A percentile compares a stretch with the other conserved stretches of the same genome.
These are phyloP conservation scores for Colletotrichum phormii DNA, from an alignment of 2,329 filamentous ascomycete genomes.

Conservation along the genomic window DNA sequence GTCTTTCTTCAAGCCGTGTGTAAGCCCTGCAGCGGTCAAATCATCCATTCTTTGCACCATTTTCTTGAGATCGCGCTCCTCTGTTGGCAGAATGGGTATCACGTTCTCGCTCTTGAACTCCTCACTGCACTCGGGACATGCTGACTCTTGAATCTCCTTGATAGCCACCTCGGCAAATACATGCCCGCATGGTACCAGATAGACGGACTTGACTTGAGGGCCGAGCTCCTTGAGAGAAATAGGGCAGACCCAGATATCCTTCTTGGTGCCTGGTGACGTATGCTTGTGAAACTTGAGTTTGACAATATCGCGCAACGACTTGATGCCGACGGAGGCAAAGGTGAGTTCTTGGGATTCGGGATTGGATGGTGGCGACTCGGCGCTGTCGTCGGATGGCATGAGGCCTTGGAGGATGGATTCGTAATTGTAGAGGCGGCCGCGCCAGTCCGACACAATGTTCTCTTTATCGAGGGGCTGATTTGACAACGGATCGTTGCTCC, in stretches of 20 bases:
- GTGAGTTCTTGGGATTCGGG: conserved; percentile 45
- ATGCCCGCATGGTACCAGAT: conserved; percentile 94
- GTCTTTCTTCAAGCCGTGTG: conserved; percentile 90
- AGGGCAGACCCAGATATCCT: conserved; percentile 82
- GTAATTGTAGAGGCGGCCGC: conserved; percentile 93
- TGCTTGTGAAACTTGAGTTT: conserved; percentile 79
- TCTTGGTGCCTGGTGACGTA: conserved; percentile 50
- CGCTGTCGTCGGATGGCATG: conserved; percentile 55
- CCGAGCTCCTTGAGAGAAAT: conserved; percentile 90
- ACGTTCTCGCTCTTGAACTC: conserved; percentile 79
- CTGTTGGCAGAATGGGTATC: conserved; percentile 82
- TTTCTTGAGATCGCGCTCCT: conserved; percentile 76
- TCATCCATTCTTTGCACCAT: conserved; percentile 74
- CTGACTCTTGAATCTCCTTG: conserved; percentile 76
- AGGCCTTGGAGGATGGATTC: conserved; percentile 80
- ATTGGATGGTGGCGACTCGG: conserved; percentile 40
- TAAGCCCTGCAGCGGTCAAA: conserved; percentile 78
- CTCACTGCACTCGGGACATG: conserved; percentile 80
- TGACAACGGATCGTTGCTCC: conserved; percentile 90
- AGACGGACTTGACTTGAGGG: conserved; percentile 82
- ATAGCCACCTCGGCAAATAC: conserved; percentile 90
- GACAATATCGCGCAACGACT: conserved; percentile 85
- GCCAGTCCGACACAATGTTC: conserved; percentile 85
- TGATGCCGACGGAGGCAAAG: conserved; percentile 71
- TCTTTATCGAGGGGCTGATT: conserved; percentile 75